These are phyloP conservation scores for Ascocoryne sarcoides DNA, from an alignment of 2,329 filamentous ascomycete species.

Conservation along the genomic window DNA sequence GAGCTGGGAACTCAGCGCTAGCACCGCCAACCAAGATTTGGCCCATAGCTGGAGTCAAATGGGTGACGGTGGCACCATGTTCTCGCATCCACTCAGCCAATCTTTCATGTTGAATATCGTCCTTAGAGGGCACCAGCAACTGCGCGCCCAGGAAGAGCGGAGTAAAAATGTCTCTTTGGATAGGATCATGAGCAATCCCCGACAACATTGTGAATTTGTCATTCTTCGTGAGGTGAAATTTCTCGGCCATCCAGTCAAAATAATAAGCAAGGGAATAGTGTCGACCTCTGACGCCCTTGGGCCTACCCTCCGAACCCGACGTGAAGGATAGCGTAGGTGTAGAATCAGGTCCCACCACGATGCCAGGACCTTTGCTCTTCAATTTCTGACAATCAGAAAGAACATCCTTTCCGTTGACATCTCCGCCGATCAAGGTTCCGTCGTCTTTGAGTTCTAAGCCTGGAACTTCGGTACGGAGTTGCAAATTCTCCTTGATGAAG, in stretches of 20 bases:
- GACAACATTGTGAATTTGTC: slow-evolving; percentile 75
- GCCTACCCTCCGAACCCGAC: slow-evolving; percentile 65
- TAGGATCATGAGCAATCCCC: slow-evolving; percentile 72
- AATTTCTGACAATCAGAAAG: slow-evolving; percentile 46
- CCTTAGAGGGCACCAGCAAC: slow-evolving; percentile 67
- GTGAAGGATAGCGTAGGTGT: slow-evolving; percentile 69
- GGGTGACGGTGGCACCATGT: slow-evolving; percentile 67
- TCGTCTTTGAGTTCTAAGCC: slow-evolving; percentile 62
- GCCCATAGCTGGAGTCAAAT: slow-evolving; percentile 93
- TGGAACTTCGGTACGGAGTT: slow-evolving; percentile 66
- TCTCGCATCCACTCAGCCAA: slow-evolving; percentile 82
- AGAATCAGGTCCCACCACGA: slow-evolving; percentile 80
- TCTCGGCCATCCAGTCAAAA: slow-evolving; percentile 87
- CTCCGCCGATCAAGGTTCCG: slow-evolving; percentile 63
- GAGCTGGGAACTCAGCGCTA: slow-evolving; percentile 62
- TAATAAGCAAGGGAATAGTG: slow-evolving; percentile 83
- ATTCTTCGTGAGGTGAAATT: slow-evolving; percentile 63
- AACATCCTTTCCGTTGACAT: slow-evolving; percentile 55
- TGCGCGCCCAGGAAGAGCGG: slow-evolving; percentile 79
- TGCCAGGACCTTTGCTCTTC: slow-evolving; percentile 50
- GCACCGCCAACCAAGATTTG: slow-evolving; percentile 87
- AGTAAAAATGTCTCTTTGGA: slow-evolving; percentile 74
- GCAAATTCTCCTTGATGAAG: slow-evolving; percentile 66
- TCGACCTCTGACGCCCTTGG: slow-evolving; percentile 79
- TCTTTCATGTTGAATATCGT: slow-evolving; percentile 79